A percentile compares a stretch with the other conserved stretches of the same genome.
Conservation (phyloP, 495 filamentous ascomycete genomes). For the Lepidopterella palustris region DNA sequence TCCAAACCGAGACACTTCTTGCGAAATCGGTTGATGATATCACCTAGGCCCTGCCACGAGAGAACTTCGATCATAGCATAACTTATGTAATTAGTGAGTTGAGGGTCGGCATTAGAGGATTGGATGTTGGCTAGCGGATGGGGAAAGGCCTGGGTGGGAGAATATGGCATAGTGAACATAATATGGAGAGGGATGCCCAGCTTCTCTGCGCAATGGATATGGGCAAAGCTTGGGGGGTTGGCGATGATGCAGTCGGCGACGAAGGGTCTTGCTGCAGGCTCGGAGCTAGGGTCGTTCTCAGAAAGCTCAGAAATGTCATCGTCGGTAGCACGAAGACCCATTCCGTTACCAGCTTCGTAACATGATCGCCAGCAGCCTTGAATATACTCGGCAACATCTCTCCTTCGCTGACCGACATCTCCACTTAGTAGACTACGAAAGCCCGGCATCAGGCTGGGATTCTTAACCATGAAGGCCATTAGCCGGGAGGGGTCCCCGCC, state of each 20-base stretch:
- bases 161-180: conserved; percentile 76
- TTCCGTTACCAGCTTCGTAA: conserved; percentile 56
- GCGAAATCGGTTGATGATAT: conserved; percentile 67
- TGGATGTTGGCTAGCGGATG: conserved; percentile 67
- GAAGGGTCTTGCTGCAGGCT: conserved; percentile 50
- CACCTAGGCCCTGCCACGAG: conserved; percentile 73
- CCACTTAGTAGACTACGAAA: conserved; percentile 60
- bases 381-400: conserved; percentile 62
- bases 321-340: too few relatives aligned
- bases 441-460: conserved; percentile 70
- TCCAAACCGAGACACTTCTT: conserved; percentile 59
- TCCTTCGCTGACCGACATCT: conserved; percentile 57
- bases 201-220: conserved; percentile 73
- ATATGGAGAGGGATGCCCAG: conserved; percentile 71
- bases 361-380: conserved; percentile 77
- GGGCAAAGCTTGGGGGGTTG: conserved; percentile 76
- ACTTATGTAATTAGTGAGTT: conserved; percentile 62
- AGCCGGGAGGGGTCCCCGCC: conserved; percentile 73
- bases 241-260: conserved; percentile 79
- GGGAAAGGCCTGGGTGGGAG: conserved; percentile 60
- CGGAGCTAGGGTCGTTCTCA: conserved; percentile 33
- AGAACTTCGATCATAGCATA: conserved; percentile 74
- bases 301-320: conserved; percentile 42
- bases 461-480: conserved; percentile 85
- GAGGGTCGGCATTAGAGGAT: conserved; percentile 50